Base-by-base conservation (phyloP, 2,329 filamentous ascomycete genomes). In the Phoma sp. region DNA sequence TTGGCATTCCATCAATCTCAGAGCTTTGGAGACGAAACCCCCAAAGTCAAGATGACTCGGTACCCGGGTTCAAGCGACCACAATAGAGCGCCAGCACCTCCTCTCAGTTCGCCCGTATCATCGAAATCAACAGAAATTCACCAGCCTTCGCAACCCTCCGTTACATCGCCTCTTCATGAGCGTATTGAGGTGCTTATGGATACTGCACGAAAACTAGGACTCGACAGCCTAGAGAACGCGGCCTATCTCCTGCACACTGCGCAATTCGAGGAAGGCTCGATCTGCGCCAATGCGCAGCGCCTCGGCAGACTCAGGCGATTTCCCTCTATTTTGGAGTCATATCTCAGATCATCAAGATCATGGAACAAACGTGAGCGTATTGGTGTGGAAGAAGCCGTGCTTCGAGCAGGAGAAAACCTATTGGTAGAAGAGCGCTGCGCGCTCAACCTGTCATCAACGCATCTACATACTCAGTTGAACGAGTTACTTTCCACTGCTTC, bases 231-330 rank as follows among this genome's bases (percentile, higher is more conserved):
- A 11, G 38, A 40, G 11, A 18, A 40, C 10, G 38, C 23, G 11
- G 22, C 25, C 6, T 40, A 18, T 40, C 18, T 40, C 11, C 11
- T 40, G 11, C 23, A 40, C 23, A 40, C 38, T 11, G 25, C 38
- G 25, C 38, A 40, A 13, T 40, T 40, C 38, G 38, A 40, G 38
- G 38, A 40, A 18, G 38, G 38, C 38, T 40, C 38, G 38, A n/a
- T 25, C 22, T 24, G 38, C 11, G 11, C 22, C 3, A 40, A 40
- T 23, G 38, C 38, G 8, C 38, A 40, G 11, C 38, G 38, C 23
- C 38, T 40, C 11, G 38, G 38, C 11, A 18, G 38, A 25, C 11
- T 40, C 11, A 22, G 38, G 18, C 38, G 38, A 18, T 23, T 40
- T 11, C 23, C 38, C 22, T 24, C 23, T 25, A 7, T 40, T n/a